These are phyloP conservation scores for Fusarium secorum DNA, from an alignment of 2,329 filamentous ascomycete species.

Conservation along the genomic window DNA sequence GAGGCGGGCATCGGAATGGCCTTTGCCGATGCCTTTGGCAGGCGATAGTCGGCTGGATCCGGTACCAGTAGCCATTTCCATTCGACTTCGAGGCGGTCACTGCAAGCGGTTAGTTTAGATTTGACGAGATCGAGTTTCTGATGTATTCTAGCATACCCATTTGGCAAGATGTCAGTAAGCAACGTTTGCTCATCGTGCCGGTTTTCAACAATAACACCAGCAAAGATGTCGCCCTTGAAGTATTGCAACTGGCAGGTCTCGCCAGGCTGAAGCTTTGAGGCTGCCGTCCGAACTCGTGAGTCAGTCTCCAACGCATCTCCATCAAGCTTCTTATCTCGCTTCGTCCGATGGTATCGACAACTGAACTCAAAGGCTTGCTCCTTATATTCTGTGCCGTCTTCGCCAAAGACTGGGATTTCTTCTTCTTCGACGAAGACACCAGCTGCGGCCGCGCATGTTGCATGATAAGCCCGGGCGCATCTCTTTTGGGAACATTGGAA, in stretches of 20 bases:
- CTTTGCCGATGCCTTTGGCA: slow-evolving; percentile 77
- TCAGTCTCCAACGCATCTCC: slow-evolving; percentile 75
- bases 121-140: not conserved
- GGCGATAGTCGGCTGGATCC: slow-evolving; percentile 72
- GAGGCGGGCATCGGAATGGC: slow-evolving; percentile 75
- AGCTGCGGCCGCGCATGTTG: slow-evolving; percentile 90
- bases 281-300: slow-evolving; percentile 72
- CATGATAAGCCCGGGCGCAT: slow-evolving; percentile 91
- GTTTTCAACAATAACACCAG: slow-evolving; percentile 87
- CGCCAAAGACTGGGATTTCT: slow-evolving; percentile 83
- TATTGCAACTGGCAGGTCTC: slow-evolving; percentile 90
- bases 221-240: slow-evolving; percentile 86
- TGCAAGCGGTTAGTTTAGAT: slow-evolving; percentile 55
- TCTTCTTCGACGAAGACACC: slow-evolving; percentile 92
- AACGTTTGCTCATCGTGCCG: slow-evolving; percentile 76
- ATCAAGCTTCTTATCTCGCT: slow-evolving; percentile 79
- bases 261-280: slow-evolving; percentile 71
- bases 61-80: slow-evolving; percentile 85
- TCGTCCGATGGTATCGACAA: slow-evolving; percentile 91
- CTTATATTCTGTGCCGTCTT: slow-evolving; percentile 91
- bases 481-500: slow-evolving; percentile 97
- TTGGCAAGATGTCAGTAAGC: slow-evolving; percentile 83
- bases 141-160: slow-evolving; percentile 67
- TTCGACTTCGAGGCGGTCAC: slow-evolving; percentile 78
- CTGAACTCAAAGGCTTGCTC: slow-evolving; percentile 92